Evolutionary conservation across 1,284 basidiomycete species (phyloP).

Genomic region (Cryptococcus sp.): DNA sequence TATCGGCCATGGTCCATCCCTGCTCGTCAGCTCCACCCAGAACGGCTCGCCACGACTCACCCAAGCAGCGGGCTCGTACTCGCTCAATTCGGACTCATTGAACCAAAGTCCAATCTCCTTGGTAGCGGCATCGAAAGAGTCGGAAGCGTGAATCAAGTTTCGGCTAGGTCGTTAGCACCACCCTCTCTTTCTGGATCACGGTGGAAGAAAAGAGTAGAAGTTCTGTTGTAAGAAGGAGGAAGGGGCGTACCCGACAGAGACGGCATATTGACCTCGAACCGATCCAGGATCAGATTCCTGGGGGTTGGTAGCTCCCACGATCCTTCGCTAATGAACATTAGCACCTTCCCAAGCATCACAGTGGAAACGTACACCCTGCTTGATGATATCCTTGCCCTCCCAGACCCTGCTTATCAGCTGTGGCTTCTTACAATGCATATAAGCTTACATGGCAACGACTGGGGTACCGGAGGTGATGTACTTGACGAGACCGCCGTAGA

Average conservation of each 20-base stretch:
- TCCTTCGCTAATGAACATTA: constrained; percentile 25
- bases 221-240: not conserved
- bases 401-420: constrained; percentile 25
- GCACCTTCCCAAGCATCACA: not conserved
- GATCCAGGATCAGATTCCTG: constrained; percentile 39
- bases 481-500: constrained; percentile 43
- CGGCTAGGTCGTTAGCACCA: constrained; percentile 26
- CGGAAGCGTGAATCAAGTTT: constrained; percentile 52
- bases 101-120: constrained; percentile 53
- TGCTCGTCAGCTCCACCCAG: constrained; percentile 8
- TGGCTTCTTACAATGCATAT: not conserved
- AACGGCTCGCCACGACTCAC: constrained; percentile 12
- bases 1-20: constrained; percentile 43
- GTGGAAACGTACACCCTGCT: constrained; percentile 34
- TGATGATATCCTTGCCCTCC: constrained; percentile 45
- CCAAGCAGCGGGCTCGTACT: constrained; percentile 48
- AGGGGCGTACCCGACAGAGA: constrained; percentile 35
- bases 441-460: constrained; percentile 42
- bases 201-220: too few relatives aligned
- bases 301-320: constrained; percentile 46
- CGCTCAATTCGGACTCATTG: constrained; percentile 46
- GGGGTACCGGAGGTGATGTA: constrained; percentile 47
- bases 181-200: not conserved
- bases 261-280: constrained; percentile 44
- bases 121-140: constrained; percentile 51